Evolutionary conservation across 257 asterid genomes (phyloP).

Genomic region (Primulina tabacum): DNA sequence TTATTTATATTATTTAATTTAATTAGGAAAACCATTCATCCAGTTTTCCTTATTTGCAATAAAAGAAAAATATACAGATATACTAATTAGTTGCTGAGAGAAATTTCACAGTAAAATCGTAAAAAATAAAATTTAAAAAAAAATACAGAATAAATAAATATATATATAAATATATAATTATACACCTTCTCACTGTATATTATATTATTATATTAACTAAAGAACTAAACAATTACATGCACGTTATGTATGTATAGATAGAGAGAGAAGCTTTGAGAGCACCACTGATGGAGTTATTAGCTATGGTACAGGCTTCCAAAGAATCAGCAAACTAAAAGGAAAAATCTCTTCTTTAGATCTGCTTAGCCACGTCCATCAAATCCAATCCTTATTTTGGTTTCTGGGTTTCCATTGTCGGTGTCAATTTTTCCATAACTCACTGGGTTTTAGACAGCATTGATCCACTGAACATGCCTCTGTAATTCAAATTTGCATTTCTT

Average conservation of each 20-base stretch:
- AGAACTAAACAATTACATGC: background rate
- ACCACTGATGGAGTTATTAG: conserved; percentile 3
- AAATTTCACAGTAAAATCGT: too few relatives aligned
- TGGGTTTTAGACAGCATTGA: conserved; percentile 39
- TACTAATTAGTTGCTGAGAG: too few relatives aligned
- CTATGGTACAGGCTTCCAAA: conserved; percentile 14
- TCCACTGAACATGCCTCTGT: conserved; percentile 26
- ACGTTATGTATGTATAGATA: background rate
- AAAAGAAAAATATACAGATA: too few relatives aligned
- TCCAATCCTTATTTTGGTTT: conserved; percentile 30
- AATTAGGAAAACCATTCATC: too few relatives aligned
- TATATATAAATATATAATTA: too few relatives aligned
- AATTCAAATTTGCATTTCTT: conserved; percentile 10
- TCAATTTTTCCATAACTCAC: conserved; percentile 15
- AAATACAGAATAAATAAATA: too few relatives aligned
- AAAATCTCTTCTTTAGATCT: conserved; percentile 42
- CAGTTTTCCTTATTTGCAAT: too few relatives aligned
- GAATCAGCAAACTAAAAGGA: conserved; percentile 11
- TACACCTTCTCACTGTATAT: too few relatives aligned
- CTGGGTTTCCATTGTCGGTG: conserved; percentile 31
- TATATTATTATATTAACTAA: too few relatives aligned
- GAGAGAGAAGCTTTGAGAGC: conserved; percentile 21
- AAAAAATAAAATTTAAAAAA: too few relatives aligned
- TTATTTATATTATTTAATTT: too few relatives aligned
- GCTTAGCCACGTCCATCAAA: conserved; percentile 19